A percentile compares a stretch with the other conserved stretches of the same genome.
phyloP scores from a whole-genome alignment of 106 monocot genomes.

The Dioscorea alata region DNA sequence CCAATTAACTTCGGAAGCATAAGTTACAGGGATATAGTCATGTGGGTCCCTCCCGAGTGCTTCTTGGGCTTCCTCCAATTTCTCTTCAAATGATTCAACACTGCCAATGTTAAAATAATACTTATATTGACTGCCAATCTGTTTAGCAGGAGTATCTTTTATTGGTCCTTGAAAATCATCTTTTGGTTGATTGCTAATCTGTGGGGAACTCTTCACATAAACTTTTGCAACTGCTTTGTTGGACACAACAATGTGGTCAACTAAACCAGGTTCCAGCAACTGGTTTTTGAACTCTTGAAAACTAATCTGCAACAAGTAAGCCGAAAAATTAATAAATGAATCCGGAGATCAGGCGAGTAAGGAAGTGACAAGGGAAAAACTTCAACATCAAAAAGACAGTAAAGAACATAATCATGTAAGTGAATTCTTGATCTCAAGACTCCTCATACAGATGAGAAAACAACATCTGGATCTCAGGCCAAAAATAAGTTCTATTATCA shows the following conservation, averaged over 20 bases:
- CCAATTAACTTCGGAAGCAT: slow-evolving; percentile 67
- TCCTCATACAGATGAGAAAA: too few species aligned
- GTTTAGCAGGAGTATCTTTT: slow-evolving; percentile 28
- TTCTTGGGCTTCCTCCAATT: slow-evolving; percentile 88
- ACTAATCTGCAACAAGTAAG: slow-evolving; percentile 64
- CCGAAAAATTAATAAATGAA: not conserved
- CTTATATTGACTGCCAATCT: slow-evolving; percentile 39
- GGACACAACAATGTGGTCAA: slow-evolving; percentile 86
- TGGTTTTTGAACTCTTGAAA: slow-evolving; percentile 98
- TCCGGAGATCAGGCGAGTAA: not conserved
- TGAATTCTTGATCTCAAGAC: too few species aligned
- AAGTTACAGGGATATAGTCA: slow-evolving; percentile 83
- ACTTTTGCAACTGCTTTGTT: slow-evolving; percentile 97
- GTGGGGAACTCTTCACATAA: slow-evolving; percentile 58
- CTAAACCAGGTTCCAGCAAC: slow-evolving; percentile 83
- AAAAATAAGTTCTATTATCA: too few species aligned
- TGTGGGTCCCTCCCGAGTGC: slow-evolving; percentile 68
- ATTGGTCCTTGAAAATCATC: slow-evolving; percentile 36
- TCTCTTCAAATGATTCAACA: slow-evolving; percentile 96
- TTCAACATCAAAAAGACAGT: not conserved
- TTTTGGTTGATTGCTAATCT: slow-evolving; percentile 29
- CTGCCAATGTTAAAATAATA: slow-evolving; percentile 96
- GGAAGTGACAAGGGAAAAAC: not conserved
- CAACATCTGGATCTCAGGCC: too few species aligned
- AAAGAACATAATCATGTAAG: too few species aligned